phyloP scores from a whole-genome alignment of 768 basidiomycete species.

The Tricholoma bakamatsutake region DNA sequence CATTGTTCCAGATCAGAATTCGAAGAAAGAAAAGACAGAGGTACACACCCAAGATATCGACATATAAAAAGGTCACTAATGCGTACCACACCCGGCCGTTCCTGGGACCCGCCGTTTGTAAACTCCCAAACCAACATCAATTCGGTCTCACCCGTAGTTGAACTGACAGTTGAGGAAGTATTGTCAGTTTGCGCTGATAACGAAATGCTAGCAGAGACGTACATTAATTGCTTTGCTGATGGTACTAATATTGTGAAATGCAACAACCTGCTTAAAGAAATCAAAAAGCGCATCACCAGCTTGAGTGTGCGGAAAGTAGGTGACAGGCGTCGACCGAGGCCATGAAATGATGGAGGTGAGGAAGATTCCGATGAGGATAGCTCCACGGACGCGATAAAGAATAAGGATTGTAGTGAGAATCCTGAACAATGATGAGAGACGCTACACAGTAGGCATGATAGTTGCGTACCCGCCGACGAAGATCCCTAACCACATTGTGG shows the following conservation, averaged over 20 bases:
- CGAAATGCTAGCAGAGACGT: constrained; percentile 15
- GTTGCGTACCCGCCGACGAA: constrained; percentile 68
- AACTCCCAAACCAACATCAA: not conserved
- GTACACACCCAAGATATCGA: constrained; percentile 68
- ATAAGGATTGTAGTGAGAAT: constrained; percentile 74
- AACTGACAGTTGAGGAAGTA: constrained; percentile 28
- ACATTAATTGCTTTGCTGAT: constrained; percentile 69
- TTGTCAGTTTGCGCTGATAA: not conserved
- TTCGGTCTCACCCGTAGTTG: constrained; percentile 31
- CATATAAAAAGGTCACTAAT: constrained; percentile 83
- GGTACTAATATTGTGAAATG: constrained; percentile 57
- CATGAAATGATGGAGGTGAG: constrained; percentile 79
- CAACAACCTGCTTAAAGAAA: constrained; percentile 81
- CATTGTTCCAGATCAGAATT: constrained; percentile 1
- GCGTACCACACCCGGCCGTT: constrained; percentile 85
- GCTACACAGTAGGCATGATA: not conserved
- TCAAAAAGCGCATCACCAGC: constrained; percentile 69
- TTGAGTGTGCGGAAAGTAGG: constrained; percentile 70
- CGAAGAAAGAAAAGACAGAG: not conserved
- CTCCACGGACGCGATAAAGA: constrained; percentile 80
- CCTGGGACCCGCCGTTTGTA: constrained; percentile 18
- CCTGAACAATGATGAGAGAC: constrained; percentile 24
- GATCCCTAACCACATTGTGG: constrained; percentile 85
- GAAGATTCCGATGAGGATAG: constrained; percentile 79
- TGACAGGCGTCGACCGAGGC: constrained; percentile 77